A percentile compares a stretch with the other conserved stretches of the same genome.
phyloP scores from a whole-genome alignment of 202 grass and related monocot species.

The Setaria italica region DNA sequence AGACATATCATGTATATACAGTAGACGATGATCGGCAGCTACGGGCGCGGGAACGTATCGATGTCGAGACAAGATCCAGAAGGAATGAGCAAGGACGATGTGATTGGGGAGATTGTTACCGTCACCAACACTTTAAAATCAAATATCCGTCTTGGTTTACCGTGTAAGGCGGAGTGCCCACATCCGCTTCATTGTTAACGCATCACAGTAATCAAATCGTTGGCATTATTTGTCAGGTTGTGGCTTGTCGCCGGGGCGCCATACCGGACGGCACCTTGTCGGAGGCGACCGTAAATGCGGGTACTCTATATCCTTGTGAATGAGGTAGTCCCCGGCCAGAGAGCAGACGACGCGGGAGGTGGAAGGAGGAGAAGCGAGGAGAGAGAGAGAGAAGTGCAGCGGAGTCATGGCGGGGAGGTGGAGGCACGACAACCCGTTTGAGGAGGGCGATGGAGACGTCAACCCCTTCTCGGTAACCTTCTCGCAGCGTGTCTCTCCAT shows the following conservation, averaged over 20 bases:
- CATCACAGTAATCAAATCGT: neutral
- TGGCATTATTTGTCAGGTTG: neutral
- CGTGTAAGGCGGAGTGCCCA: constrained; percentile 35
- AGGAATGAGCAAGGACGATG: neutral
- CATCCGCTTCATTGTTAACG: neutral
- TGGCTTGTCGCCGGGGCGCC: neutral
- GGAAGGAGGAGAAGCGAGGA: too few relatives aligned
- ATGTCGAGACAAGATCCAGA: neutral
- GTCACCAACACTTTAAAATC: neutral
- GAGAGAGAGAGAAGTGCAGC: neutral
- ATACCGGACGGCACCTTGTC: neutral
- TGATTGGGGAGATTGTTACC: neutral
- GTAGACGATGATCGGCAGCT: too few relatives aligned
- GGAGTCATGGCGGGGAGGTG: constrained; percentile 48
- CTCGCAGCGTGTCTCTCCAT: neutral
- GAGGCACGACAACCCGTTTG: constrained; percentile 55
- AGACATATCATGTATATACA: too few relatives aligned
- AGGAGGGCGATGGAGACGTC: constrained; percentile 49
- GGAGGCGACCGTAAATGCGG: neutral
- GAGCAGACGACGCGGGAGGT: neutral
- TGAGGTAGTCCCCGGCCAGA: neutral
- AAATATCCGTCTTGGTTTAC: neutral
- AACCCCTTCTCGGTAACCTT: constrained; percentile 63
- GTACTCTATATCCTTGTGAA: neutral
- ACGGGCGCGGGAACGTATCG: neutral